Evolutionary conservation across 2,329 filamentous ascomycete species (phyloP), one percentile per base, ranked within the genome.

Genomic region (Arthrobotrys sinensis): DNA sequence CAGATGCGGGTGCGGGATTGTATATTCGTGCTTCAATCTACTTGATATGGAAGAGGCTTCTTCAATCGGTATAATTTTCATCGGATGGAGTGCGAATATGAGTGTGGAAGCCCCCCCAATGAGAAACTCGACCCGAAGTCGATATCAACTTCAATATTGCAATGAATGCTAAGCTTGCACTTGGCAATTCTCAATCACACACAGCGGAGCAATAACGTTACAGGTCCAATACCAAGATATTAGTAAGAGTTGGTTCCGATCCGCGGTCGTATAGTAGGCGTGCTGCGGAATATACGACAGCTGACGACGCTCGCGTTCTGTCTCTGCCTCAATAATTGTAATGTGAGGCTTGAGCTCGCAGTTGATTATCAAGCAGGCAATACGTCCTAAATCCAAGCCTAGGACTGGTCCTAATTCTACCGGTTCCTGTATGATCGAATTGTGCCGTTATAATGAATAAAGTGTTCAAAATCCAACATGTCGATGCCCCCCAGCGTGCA

Each of bases 1-100:
- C 48, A 21, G 21, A 64, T 72, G 68, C 68, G 48, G 45, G 45
- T 72, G 68, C 68, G 68, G 68, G 57, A 64, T 48, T 38, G 10
- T 12, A 21, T 7, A 7, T 21, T 57, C 28, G 11, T 34, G 5
- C 50, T 55, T 36, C 8, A 4, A 46, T 46, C 43, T 16, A 19
- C 19, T 7, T 46, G 2, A 28, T 28, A 28, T 28, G 24, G 24
- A 28, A 28, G 24, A 28, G 4, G 24, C 4, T 28, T 4, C 24
- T 28, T 28, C 24, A 28, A 28, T 28, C 24, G 4, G 24, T 28
- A 28, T 28, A 28, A 28, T 28, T 28, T 28, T 2, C 24, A 28
- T 28, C 24, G 24, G 24, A 28, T 28, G 24, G 24, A 28, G 24
- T 28, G 24, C 24, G 24, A 28, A 28, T 28, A 4, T 28, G 24